These are phyloP conservation scores for Saccharomycopsis malanga DNA, from an alignment of 805 yeast genomes.

Conservation along the genomic window DNA sequence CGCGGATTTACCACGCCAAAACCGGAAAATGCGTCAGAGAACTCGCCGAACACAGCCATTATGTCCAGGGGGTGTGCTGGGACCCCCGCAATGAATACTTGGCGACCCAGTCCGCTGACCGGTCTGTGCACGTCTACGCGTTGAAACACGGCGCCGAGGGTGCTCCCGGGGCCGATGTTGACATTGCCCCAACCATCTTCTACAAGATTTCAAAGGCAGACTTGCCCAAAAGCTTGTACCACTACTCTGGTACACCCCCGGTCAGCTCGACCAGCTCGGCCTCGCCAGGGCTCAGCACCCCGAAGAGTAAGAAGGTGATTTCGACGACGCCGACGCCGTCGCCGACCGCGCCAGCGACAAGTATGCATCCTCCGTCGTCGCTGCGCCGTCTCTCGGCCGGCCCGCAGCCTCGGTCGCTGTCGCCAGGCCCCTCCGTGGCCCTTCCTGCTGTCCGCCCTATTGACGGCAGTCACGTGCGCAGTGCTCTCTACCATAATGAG, in stretches of 20 bases:
- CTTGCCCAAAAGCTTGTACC: conserved; percentile 33
- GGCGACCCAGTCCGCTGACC: conserved; percentile 86
- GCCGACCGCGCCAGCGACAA: not conserved
- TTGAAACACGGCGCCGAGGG: conserved; percentile 26
- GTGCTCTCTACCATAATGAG: conserved; percentile 69
- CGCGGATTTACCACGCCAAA: conserved; percentile 56
- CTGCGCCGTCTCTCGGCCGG: conserved; percentile 37
- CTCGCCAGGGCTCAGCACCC: conserved; percentile 23
- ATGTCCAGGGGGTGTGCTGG: conserved; percentile 95
- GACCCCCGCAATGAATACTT: conserved; percentile 76
- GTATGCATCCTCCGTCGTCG: conserved; percentile 23
- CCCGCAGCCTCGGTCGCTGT: conserved; percentile 27
- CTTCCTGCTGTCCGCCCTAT: conserved; percentile 41
- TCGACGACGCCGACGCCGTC: conserved; percentile 5
- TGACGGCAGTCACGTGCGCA: conserved; percentile 31
- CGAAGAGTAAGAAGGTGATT: conserved; percentile 6
- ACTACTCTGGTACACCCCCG: not conserved
- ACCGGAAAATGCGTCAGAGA: conserved; percentile 53
- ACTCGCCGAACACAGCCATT: conserved; percentile 72
- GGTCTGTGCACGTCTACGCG: conserved; percentile 67
- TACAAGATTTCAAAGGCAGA: conserved; percentile 53
- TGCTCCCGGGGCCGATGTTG: conserved; percentile 19
- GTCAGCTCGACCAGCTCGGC: not conserved
- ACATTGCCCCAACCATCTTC: conserved; percentile 36
- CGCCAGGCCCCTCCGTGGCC: conserved; percentile 28